Conservation (phyloP, 2,329 filamentous ascomycete genomes). For the Cladosporium sp. region DNA sequence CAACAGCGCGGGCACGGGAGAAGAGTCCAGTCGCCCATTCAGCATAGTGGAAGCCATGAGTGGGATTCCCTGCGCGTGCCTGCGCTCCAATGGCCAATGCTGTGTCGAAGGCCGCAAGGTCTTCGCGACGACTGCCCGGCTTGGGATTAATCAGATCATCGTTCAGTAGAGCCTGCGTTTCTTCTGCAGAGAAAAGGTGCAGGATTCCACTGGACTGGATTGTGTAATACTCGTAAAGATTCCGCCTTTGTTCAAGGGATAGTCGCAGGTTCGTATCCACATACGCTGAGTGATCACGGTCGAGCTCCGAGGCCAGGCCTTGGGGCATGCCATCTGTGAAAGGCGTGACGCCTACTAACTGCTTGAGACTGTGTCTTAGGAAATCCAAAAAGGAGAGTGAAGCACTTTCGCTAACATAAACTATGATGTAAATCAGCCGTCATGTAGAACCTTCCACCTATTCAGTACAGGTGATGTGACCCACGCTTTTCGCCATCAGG, state of each 20-base stretch:
- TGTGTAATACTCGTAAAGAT: background rate
- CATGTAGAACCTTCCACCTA: background rate
- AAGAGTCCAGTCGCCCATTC: background rate
- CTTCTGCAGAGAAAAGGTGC: background rate
- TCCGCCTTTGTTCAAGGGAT: background rate
- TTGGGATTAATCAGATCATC: background rate
- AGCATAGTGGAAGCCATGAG: background rate
- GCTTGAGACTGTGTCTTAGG: background rate
- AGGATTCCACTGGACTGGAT: background rate
- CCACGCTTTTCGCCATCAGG: constrained; percentile 1
- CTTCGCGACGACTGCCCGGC: background rate
- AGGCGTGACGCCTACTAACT: background rate
- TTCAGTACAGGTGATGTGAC: background rate
- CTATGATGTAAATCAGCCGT: background rate
- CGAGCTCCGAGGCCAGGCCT: background rate
- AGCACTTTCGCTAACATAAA: background rate
- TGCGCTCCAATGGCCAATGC: background rate
- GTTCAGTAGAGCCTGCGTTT: background rate
- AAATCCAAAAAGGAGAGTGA: constrained; percentile 1
- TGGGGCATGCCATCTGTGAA: background rate
- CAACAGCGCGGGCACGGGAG: background rate
- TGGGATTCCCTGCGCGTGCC: background rate
- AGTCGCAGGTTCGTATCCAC: background rate
- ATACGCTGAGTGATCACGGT: background rate
- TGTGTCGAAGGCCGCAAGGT: background rate